Evolutionary conservation across 306 rosid genomes (phyloP).

Genomic region (Castanea sativa): DNA sequence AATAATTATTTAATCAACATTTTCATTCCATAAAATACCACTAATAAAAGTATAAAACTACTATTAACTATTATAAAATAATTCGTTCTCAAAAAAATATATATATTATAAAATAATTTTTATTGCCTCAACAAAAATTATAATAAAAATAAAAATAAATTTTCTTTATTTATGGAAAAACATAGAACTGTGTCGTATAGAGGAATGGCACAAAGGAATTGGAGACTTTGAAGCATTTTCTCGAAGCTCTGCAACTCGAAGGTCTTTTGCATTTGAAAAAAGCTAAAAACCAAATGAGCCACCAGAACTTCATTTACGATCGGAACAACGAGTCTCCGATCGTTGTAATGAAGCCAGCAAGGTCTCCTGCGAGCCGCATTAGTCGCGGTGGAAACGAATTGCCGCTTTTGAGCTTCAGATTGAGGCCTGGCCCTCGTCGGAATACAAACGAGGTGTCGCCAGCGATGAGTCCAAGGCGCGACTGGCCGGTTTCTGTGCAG

Average conservation of each 20-base stretch:
- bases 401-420: slow-evolving; percentile 44
- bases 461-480: slow-evolving; percentile 38
- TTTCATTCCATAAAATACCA: too few relatives aligned
- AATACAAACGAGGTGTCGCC: slow-evolving; percentile 21
- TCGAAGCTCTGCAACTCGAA: slow-evolving; percentile 85
- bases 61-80: too few relatives aligned
- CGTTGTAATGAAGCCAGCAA: slow-evolving; percentile 58
- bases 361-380: slow-evolving; percentile 35
- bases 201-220: too few relatives aligned
- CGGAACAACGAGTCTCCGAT: slow-evolving; percentile 53
- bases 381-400: slow-evolving; percentile 51
- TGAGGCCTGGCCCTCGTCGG: slow-evolving; percentile 41
- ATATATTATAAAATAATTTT: too few relatives aligned
- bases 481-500: neutral
- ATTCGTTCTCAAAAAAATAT: too few relatives aligned
- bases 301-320: slow-evolving; percentile 40
- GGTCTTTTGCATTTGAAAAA: slow-evolving; percentile 76
- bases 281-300: slow-evolving; percentile 16
- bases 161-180: too few relatives aligned
- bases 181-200: too few relatives aligned
- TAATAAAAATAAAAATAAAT: too few relatives aligned
- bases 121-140: too few relatives aligned
- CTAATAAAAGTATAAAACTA: too few relatives aligned
- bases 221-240: slow-evolving; percentile 47
- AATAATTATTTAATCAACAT: too few relatives aligned